Conservation (phyloP, 1,284 basidiomycete genomes). For the Sporisorium iseilematis-ciliati region DNA sequence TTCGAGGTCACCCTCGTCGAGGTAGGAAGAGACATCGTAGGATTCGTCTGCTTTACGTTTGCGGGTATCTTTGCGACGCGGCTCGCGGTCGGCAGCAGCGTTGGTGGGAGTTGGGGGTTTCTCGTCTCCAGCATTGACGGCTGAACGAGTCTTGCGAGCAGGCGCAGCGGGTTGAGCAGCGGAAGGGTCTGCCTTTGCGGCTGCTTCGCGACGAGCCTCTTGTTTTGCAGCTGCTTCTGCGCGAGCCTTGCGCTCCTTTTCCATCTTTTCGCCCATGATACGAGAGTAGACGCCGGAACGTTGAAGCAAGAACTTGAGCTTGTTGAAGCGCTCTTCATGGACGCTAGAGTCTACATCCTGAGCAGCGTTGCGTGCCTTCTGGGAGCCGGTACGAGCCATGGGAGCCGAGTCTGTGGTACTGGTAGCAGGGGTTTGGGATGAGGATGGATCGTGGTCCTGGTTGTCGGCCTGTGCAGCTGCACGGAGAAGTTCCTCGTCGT, state of each 20-base stretch:
- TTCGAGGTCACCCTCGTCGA: slow-evolving; percentile 55
- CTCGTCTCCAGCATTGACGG: slow-evolving; percentile 18
- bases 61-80: slow-evolving; percentile 33
- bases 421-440: slow-evolving; percentile 16
- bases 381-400: slow-evolving; percentile 25
- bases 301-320: slow-evolving; percentile 64
- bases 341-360: slow-evolving; percentile 41
- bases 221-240: slow-evolving; percentile 41
- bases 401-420: slow-evolving; percentile 20
- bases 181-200: slow-evolving; percentile 8
- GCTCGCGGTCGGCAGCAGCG: slow-evolving; percentile 14
- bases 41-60: slow-evolving; percentile 44
- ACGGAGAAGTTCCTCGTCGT: slow-evolving; percentile 74
- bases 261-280: slow-evolving; percentile 68
- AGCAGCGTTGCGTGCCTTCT: slow-evolving; percentile 17
- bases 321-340: slow-evolving; percentile 57
- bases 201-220: slow-evolving; percentile 31
- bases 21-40: slow-evolving; percentile 50
- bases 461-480: slow-evolving; percentile 45
- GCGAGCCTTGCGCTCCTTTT: slow-evolving; percentile 46
- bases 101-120: slow-evolving; percentile 19
- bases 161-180: slow-evolving; percentile 25
- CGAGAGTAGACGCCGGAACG: slow-evolving; percentile 63
- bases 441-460: slow-evolving; percentile 15
- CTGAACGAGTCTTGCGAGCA: slow-evolving; percentile 38